Evolutionary conservation across 345 rosid genomes (phyloP), one percentile per base, ranked within the genome.

Genomic region (Salix suchowensis): DNA sequence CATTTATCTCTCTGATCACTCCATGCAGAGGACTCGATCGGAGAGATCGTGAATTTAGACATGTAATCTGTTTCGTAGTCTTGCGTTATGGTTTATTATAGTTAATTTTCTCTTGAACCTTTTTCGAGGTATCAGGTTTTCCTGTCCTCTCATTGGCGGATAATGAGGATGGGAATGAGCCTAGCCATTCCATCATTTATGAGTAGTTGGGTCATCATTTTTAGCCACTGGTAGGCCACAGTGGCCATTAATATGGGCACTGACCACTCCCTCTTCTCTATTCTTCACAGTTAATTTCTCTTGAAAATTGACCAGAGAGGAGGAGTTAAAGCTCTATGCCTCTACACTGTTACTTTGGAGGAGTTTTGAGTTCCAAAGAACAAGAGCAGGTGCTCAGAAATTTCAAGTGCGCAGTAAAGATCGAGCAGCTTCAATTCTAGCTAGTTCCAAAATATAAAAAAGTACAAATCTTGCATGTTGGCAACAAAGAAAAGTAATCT

Each of bases 131-230:
- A 21, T 71, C 64, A 34, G 37, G 23, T 36, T 72, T n/a, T 71
- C 21, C 42, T 36, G 12, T 34, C n/a, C 21, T 30, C 28, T n/a
- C 62, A 55, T n/a, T n/a, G 28, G 26, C 10, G 24, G 28, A 2
- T 55, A 55, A 30, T 0, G 48, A 18, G 24, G 69, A n/a, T 36
- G 69, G 19, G 40, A 18, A 7, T 34, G 44, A 19, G 40, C 28
- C 28, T 55, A 66, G 4, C 24, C 55, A 74, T 39, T 13, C 18
- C 39, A 46, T 21, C 26, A 60, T 58, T 73, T 65, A 71, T 42
- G 74, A 74, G 88, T 85, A 23, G 89, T 84, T 82, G 76, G 84
- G 83, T 84, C 90, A 85, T 79, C 81, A 82, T 81, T 81, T 42
- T 71, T 52, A 73, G 70, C 64, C 78, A 77, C 36, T 18, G 82